These are phyloP conservation scores for Pythium oligandrum DNA, from an alignment of 352 stramenopile genomes.

Conservation along the genomic window DNA sequence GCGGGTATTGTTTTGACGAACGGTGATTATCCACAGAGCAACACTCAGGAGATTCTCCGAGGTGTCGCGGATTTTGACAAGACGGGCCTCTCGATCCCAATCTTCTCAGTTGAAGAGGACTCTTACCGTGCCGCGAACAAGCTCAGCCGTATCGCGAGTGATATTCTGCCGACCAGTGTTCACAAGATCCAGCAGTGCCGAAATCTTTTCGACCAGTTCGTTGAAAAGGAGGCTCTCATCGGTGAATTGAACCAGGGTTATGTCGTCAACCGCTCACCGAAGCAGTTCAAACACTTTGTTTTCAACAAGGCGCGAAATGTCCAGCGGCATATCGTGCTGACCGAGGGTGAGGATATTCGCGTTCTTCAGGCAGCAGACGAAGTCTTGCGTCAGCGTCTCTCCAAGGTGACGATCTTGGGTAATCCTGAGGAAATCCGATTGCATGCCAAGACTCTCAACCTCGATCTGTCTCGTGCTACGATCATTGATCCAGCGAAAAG, in stretches of 20 bases:
- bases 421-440: slow-evolving; percentile 59
- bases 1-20: slow-evolving; percentile 74
- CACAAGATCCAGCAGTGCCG: slow-evolving; percentile 68
- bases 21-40: slow-evolving; percentile 66
- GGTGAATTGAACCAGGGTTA: slow-evolving; percentile 58
- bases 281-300: slow-evolving; percentile 84
- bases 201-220: slow-evolving; percentile 57
- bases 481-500: slow-evolving; percentile 55
- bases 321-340: slow-evolving; percentile 79
- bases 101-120: slow-evolving; percentile 61
- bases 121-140: slow-evolving; percentile 57
- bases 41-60: slow-evolving; percentile 66
- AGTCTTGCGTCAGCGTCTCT: slow-evolving; percentile 54
- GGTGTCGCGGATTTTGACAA: slow-evolving; percentile 66
- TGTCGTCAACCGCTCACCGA: slow-evolving; percentile 61
- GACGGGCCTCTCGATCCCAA: slow-evolving; percentile 66
- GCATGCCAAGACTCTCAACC: slow-evolving; percentile 58
- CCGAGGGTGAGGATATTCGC: slow-evolving; percentile 77
- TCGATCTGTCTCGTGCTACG: slow-evolving; percentile 54
- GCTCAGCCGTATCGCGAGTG: slow-evolving; percentile 53
- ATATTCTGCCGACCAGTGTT: slow-evolving; percentile 64
- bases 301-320: slow-evolving; percentile 69
- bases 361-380: slow-evolving; percentile 79
- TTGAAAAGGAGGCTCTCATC: slow-evolving; percentile 62
- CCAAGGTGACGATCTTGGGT: slow-evolving; percentile 75